phyloP scores from a whole-genome alignment of 108 stramenopile species.

The Craspedostauros australis region DNA sequence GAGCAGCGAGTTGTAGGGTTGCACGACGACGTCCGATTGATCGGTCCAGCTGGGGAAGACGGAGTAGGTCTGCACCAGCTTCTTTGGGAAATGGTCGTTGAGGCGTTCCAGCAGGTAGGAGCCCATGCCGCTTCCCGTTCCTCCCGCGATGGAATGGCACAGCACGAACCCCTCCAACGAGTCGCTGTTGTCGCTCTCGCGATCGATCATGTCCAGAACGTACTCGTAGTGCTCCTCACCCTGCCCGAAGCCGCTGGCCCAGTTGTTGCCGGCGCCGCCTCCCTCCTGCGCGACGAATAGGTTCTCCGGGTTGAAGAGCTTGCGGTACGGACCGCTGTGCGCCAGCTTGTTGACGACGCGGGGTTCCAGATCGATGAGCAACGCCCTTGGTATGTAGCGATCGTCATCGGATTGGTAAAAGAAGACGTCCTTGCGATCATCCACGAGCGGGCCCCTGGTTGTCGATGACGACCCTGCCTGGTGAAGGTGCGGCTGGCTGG shows the following conservation, averaged over 20 bases:
- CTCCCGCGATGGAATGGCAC: slow-evolving; percentile 96
- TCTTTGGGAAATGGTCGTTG: slow-evolving; percentile 99
- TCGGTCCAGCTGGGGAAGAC: slow-evolving; percentile 96
- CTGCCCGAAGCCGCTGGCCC: slow-evolving; percentile 92
- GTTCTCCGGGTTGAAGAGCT: slow-evolving; percentile 97
- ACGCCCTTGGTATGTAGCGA: slow-evolving; percentile 88
- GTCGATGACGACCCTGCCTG: background rate
- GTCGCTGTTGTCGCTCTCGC: slow-evolving; percentile 95
- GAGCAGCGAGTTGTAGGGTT: slow-evolving; percentile 97
- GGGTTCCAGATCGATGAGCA: slow-evolving; percentile 97
- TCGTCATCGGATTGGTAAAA: slow-evolving; percentile 97
- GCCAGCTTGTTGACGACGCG: slow-evolving; percentile 94
- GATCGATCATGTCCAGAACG: slow-evolving; percentile 98
- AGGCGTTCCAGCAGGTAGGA: slow-evolving; percentile 93
- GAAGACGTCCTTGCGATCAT: slow-evolving; percentile 98
- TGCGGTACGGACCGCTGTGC: slow-evolving; percentile 50
- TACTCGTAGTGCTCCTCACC: slow-evolving; percentile 90
- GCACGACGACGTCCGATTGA: slow-evolving; percentile 96
- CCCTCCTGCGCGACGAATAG: slow-evolving; percentile 92
- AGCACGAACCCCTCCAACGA: slow-evolving; percentile 98
- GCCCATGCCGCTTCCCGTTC: slow-evolving; percentile 98
- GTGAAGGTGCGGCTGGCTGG: background rate
- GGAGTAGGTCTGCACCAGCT: slow-evolving; percentile 96
- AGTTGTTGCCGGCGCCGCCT: slow-evolving; percentile 99
- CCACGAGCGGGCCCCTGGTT: slow-evolving; percentile 60